Base-by-base conservation (phyloP, 805 yeast genomes). In the Brettanomyces nanus region DNA sequence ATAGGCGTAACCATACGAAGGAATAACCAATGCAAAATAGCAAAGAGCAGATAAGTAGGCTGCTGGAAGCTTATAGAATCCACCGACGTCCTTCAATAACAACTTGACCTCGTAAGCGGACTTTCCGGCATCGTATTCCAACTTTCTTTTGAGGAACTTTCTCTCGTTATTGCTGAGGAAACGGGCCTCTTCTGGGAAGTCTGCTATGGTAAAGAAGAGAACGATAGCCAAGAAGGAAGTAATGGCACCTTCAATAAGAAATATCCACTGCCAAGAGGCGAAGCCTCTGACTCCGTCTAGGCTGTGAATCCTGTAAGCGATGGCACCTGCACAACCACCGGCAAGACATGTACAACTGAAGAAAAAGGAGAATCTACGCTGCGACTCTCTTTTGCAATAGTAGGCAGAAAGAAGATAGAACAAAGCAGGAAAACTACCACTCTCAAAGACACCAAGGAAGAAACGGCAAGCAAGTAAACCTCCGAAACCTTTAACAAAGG, bases 321-420 rank as follows among this genome's bases (percentile, higher is more conserved):
- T 68, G 21, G 84, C 75, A 41, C 87, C 87, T 10, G 81, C 80
- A 47, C 83, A 81, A 18, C 84, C 87, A 54, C 90, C 89, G 2
- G 89, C 85, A 38, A 83, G 65, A 45, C 81, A 73, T 4, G 89
- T 79, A 35, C 81, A 75, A 25, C 80, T 65, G 62, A 82, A 80
- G 59, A 82, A 82, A 36, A 77, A 70, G 23, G 81, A 69, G 55
- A 77, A 80, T 38, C 90, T 62, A 52, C 77, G 71, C 60, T 80
- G 85, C 9, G 85, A 72, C 56, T 81, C 89, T 14, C 59, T 58
- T 36, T 78, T 69, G 29, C 75, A 62, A 58, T 81, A 81, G 62
- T 77, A 81, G 57, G 75, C 73, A 28, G 82, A 66, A 49, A 81
- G 64, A 40, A 81, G 65, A 55, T 80, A 82, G 55, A 82, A 82